A percentile compares a stretch with the other conserved stretches of the same genome.
These are phyloP conservation scores for Neonectria sp. DNA, from an alignment of 2,329 filamentous ascomycete species.

Conservation along the genomic window DNA sequence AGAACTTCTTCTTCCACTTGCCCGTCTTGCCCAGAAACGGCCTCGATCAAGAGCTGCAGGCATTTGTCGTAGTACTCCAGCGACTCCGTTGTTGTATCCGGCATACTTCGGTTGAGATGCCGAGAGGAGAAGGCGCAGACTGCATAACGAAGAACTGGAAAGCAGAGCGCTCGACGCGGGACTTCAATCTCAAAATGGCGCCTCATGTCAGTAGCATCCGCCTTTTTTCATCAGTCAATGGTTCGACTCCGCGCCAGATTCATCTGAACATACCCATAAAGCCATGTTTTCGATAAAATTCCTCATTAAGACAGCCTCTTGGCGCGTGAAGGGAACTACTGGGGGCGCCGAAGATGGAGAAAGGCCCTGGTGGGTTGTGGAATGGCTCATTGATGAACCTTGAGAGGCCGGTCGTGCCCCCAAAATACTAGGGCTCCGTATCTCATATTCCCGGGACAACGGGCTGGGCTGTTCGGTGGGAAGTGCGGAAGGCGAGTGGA, in stretches of 20 bases:
- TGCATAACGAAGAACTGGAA: slow-evolving; percentile 35
- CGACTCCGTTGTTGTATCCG: slow-evolving; percentile 28
- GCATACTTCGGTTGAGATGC: slow-evolving; percentile 26
- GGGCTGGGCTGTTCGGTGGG: slow-evolving; percentile 4
- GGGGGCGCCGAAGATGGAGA: slow-evolving; percentile 22
- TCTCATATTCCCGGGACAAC: slow-evolving; percentile 2
- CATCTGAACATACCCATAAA: slow-evolving; percentile 14
- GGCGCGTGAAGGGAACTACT: slow-evolving; percentile 22
- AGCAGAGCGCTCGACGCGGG: slow-evolving; percentile 29
- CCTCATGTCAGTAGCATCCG: slow-evolving; percentile 34
- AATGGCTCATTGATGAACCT: slow-evolving; percentile 26
- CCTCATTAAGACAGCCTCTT: slow-evolving; percentile 31
- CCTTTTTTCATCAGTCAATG: slow-evolving; percentile 1
- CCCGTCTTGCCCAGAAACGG: slow-evolving; percentile 28
- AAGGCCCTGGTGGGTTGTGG: slow-evolving; percentile 19
- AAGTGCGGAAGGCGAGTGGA: slow-evolving; percentile 8
- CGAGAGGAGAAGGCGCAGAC: slow-evolving; percentile 37
- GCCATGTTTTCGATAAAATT: slow-evolving; percentile 37
- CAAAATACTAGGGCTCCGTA: slow-evolving; percentile 14
- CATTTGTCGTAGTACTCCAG: slow-evolving; percentile 36
- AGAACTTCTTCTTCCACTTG: slow-evolving; percentile 31
- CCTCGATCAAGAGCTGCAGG: slow-evolving; percentile 31
- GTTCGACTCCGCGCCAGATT: not conserved
- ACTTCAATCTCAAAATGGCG: slow-evolving; percentile 39
- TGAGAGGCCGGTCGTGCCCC: slow-evolving; percentile 21